Base-by-base conservation (phyloP, 495 filamentous ascomycete species). In the Penicillium antarcticum region DNA sequence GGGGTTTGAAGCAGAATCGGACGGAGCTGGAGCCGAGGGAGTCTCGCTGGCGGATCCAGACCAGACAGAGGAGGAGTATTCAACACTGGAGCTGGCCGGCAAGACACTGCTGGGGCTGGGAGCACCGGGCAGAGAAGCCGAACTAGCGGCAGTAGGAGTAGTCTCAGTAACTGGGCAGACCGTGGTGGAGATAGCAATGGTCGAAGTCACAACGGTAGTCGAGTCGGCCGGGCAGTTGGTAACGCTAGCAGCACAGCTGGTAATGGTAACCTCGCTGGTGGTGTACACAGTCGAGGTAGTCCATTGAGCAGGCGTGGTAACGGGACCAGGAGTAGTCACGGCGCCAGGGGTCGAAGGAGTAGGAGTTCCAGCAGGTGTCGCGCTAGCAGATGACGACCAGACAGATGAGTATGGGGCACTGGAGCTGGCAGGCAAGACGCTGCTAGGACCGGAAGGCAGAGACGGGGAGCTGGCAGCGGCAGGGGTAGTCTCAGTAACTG, bases 201-300 rank as follows among this genome's bases (percentile, higher is more conserved):
- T 73, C 10, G 77, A 74, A 32, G 81, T 82, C 31, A 78, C 73
- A 1, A 81, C 74, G 21, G 68, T 72, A 51, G 70, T 80, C 40
- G 65, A 81, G 17, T 62, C 52, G 35, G 61, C 79, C 5, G 82
- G 82, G 69, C 84, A 87, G 61, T 81, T 65, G 48, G 77, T 80
- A 19, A 86, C 76, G 7, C 67, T 75, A 1, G 82, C 62, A 8
- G 74, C 72, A 60, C 81, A 86, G 48, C 74, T 78, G 5, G 79
- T 81, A 56, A 83, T 69, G 11, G 84, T 85, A 51, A 79, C 69
- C 56, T 75, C 68, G 46, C 71, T 77, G 10, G 83, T 87, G 7
- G 73, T 66, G 62, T 75, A 84, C n/a, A 84, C 69, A 35, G 83
- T 85, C 10, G 81, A 85, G 32, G 77, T 80, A 44, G 80, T 83